Evolutionary conservation across 2,329 filamentous ascomycete species (phyloP), one percentile per base, ranked within the genome.

Genomic region (Cercospora janseana): DNA sequence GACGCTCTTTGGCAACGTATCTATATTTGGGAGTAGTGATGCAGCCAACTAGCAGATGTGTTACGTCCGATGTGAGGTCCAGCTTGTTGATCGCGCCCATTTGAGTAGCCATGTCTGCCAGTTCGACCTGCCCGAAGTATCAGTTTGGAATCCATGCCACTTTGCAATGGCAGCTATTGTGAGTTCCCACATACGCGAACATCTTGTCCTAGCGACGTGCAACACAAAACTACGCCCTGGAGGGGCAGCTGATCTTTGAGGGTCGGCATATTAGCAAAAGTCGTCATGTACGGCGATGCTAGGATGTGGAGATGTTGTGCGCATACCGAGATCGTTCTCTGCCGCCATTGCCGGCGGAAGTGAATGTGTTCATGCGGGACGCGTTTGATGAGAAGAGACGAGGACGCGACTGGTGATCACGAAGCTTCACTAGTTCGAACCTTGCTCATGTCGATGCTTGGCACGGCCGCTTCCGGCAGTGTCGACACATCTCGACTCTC

Each of bases 11-110:
- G 46, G 92, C 93, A 63, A 97, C 92, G 75, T 95, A 95, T 69
- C 85, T 86, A 72, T 98, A 98, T 70, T 98, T 98, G 42, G 87
- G 82, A 1, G 92, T 97, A 66, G 92, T 82, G 63, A 89, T 87
- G 63, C 87, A 85, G 67, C 91, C 93, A 55, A 95, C 88, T 56
- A 98, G 80, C 38, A 98, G 82, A 73, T 98, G 93, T 4, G 93
- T 97, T 40, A 95, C 89, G 68, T 96, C 89, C 49, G 87, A 88
- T n/a, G 91, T 97, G 35, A 98, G 81, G 69, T 98, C 91, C 69
- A 90, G 86, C 63, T 87, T 90, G 76, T 95, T 87, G 53, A 80
- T 71, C 43, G 91, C 93, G 58, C 93, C 93, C 76, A 98, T 89
- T 66, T 95, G 82, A 56, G 76, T 71, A 13, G 87, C 87, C 54